Percentiles rank a stretch among this genome's conserved stretches.
Conservation (phyloP, 257 asterid species). For the Leonotis leonurus region DNA sequence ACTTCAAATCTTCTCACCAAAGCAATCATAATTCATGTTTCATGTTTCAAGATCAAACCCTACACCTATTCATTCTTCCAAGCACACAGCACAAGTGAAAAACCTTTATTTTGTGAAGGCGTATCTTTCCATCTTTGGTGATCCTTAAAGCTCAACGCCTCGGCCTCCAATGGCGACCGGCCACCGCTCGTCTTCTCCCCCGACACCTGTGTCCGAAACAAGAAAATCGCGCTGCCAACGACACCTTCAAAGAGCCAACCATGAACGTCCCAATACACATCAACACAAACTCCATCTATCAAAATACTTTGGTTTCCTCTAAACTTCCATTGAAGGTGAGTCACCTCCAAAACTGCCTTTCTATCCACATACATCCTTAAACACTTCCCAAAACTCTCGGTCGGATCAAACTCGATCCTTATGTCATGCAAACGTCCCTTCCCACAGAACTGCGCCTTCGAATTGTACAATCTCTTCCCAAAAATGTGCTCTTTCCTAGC, state of each 20-base stretch:
- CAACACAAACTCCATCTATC: constrained; percentile 60
- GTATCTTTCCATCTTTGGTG: constrained; percentile 17
- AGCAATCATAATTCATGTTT: neutral
- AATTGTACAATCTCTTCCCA: constrained; percentile 41
- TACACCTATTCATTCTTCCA: constrained; percentile 44
- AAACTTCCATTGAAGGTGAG: constrained; percentile 58
- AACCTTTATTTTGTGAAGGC: constrained; percentile 28
- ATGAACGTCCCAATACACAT: constrained; percentile 72
- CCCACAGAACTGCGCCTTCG: constrained; percentile 46
- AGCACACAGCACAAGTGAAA: constrained; percentile 59
- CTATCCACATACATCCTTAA: constrained; percentile 41
- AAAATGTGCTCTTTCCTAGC: constrained; percentile 49
- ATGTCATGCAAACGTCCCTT: constrained; percentile 45
- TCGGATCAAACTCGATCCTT: constrained; percentile 42
- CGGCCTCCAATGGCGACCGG: constrained; percentile 9
- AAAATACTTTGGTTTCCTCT: constrained; percentile 50
- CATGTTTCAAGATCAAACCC: neutral
- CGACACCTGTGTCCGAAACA: constrained; percentile 31
- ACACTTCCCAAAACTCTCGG: constrained; percentile 28
- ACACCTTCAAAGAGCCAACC: constrained; percentile 53
- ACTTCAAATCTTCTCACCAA: neutral
- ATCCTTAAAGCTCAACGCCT: constrained; percentile 19
- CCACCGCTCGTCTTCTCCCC: constrained; percentile 16
- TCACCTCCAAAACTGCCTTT: constrained; percentile 39
- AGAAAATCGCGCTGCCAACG: constrained; percentile 54